Evolutionary conservation across 768 basidiomycete species (phyloP).

Genomic region (Amanita pallidorosea): DNA sequence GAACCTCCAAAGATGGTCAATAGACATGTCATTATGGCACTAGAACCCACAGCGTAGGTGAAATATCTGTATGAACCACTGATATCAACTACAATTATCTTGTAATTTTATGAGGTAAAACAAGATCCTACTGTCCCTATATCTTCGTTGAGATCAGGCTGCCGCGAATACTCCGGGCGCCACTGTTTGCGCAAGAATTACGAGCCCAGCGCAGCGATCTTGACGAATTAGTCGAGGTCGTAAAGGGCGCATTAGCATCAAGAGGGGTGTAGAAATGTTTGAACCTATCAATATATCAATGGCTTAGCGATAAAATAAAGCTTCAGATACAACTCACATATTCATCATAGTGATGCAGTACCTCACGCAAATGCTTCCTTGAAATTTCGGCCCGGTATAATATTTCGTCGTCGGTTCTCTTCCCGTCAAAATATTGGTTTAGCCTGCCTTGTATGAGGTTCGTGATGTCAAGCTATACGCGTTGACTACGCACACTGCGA

Average conservation of each 20-base stretch:
- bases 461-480: not conserved
- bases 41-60: not conserved
- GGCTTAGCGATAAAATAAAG: not conserved
- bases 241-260: conserved; percentile 9
- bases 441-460: conserved; percentile 37
- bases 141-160: not conserved
- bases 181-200: too few relatives aligned
- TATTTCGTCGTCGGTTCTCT: conserved; percentile 87
- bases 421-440: conserved; percentile 90
- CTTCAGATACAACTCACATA: conserved; percentile 42
- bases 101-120: not conserved
- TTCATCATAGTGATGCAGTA: conserved; percentile 80
- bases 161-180: too few relatives aligned
- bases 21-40: too few relatives aligned
- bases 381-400: conserved; percentile 81
- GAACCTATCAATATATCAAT: conserved; percentile 26
- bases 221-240: too few relatives aligned
- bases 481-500: conserved; percentile 52
- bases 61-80: not conserved
- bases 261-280: conserved; percentile 43
- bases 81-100: not conserved
- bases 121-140: not conserved
- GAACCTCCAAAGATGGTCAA: too few relatives aligned
- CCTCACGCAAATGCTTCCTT: conserved; percentile 72
- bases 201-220: too few relatives aligned